Base-by-base conservation (phyloP, 768 basidiomycete species). In the Rhodosporidiobolus odoratus region DNA sequence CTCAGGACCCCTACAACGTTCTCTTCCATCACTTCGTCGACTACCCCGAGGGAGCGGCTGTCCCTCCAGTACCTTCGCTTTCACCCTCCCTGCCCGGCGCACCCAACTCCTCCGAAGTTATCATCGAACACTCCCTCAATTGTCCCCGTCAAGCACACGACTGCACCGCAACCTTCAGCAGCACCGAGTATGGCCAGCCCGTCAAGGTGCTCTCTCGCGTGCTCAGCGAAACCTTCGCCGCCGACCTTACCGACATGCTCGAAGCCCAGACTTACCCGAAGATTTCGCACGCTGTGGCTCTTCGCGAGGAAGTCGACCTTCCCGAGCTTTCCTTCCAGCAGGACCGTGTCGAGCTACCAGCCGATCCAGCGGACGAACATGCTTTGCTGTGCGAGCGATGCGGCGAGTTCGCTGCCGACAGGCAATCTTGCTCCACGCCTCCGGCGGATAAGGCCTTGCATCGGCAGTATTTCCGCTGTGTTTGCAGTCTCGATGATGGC, bases 21-120 rank as follows among this genome's bases (percentile, higher is more conserved):
- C 62, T 71, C 62, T 74, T 71, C 59, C 37, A 57, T 41, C 66
- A 74, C 56, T 74, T 74, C 60, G 48, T 65, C 57, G 65, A 71
- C 34, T 41, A 59, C 25, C 27, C n/a, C 8, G 16, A 38, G 32
- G 61, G 48, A 27, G 50, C 40, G 0, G 41, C 60, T 13, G 21
- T 48, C 2, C 43, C 64, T 2, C 54, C 69, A 1, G 48, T 62
- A 0, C 45, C 69, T 1, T n/a, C 47, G 2, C 45, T 61, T 3
- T 70, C 65, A 4, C 32, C 35, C 23, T 57, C 58, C 9, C 30
- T 37, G 7, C 47, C 66, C 17, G 66, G 58, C 48, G 62, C 65
- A 19, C 58, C 66, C 21, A 69, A 69, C 62, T 54, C 58, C 27
- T 66, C 68, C 15, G 16, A 17, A 7, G 68, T 62, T 57, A 63